These are phyloP conservation scores for Thuja plicata DNA, from an alignment of 83 land plant genomes.

Conservation along the genomic window DNA sequence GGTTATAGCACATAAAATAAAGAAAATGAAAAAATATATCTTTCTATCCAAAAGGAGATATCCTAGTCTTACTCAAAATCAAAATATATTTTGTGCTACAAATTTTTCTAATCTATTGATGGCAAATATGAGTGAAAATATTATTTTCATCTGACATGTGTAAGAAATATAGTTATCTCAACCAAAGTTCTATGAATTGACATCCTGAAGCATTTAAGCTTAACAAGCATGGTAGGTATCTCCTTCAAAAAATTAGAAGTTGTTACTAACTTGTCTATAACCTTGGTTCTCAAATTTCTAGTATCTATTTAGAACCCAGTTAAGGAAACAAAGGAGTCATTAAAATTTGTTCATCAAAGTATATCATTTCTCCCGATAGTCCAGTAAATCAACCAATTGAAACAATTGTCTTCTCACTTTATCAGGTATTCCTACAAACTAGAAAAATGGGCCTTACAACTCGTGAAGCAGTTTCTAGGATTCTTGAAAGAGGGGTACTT, in stretches of 20 bases:
- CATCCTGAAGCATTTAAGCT: background rate
- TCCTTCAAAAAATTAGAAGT: background rate
- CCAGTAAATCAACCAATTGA: conserved; percentile 46
- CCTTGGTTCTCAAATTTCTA: too few species aligned
- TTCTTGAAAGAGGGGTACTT: conserved; percentile 36
- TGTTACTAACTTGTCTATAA: background rate
- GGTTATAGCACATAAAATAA: background rate
- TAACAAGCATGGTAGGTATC: background rate
- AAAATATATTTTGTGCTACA: background rate
- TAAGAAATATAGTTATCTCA: background rate
- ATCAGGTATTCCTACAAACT: conserved; percentile 39
- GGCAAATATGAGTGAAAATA: background rate
- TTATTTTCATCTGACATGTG: background rate
- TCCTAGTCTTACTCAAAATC: background rate
- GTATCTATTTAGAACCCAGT: too few species aligned
- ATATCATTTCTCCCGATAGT: conserved; percentile 34
- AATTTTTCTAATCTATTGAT: background rate
- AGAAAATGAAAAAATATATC: background rate
- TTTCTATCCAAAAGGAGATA: background rate
- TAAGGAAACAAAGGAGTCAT: background rate
- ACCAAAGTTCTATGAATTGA: background rate
- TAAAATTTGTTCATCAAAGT: background rate
- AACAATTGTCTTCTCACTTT: conserved; percentile 31
- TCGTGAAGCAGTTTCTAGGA: conserved; percentile 44
- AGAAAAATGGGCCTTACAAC: conserved; percentile 44